phyloP scores from a whole-genome alignment of 2,329 filamentous ascomycete species.

The Hirsutella minnesotensis region DNA sequence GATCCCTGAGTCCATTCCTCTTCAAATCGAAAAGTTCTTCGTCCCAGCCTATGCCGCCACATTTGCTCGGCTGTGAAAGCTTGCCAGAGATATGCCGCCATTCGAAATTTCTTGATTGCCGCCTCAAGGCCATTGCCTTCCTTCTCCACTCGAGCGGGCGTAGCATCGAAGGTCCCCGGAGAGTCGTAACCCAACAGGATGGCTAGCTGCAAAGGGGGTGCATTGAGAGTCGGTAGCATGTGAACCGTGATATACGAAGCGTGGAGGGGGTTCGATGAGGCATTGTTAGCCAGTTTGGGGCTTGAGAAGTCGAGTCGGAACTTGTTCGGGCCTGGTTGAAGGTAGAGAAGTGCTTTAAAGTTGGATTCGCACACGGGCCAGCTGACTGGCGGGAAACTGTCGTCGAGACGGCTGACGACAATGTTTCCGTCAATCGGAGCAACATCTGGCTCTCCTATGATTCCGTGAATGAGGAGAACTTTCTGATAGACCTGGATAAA shows the following conservation, averaged over 20 bases:
- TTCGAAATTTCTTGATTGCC: slow-evolving; percentile 81
- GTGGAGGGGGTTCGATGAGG: slow-evolving; percentile 57
- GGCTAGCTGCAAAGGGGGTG: slow-evolving; percentile 79
- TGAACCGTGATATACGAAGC: slow-evolving; percentile 73
- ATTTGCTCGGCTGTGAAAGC: slow-evolving; percentile 96
- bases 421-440: slow-evolving; percentile 66
- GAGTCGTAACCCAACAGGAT: slow-evolving; percentile 85
- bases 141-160: slow-evolving; percentile 59
- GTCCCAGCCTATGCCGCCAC: slow-evolving; percentile 76
- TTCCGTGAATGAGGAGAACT: slow-evolving; percentile 68
- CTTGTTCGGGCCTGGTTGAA: slow-evolving; percentile 83
- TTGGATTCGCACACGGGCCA: slow-evolving; percentile 86
- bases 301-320: slow-evolving; percentile 81
- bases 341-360: slow-evolving; percentile 83
- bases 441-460: slow-evolving; percentile 60
- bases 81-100: slow-evolving; percentile 94
- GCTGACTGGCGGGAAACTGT: slow-evolving; percentile 66
- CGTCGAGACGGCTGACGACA: slow-evolving; percentile 71
- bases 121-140: slow-evolving; percentile 75
- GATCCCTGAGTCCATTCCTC: slow-evolving; percentile 89
- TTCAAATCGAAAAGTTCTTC: slow-evolving; percentile 80
- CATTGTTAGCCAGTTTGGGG: slow-evolving; percentile 63
- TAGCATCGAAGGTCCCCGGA: slow-evolving; percentile 70
- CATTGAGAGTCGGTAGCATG: slow-evolving; percentile 67
- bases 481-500: slow-evolving; percentile 75